Base-by-base conservation (phyloP, 1,139 yeast species). In the Candida sp. region DNA sequence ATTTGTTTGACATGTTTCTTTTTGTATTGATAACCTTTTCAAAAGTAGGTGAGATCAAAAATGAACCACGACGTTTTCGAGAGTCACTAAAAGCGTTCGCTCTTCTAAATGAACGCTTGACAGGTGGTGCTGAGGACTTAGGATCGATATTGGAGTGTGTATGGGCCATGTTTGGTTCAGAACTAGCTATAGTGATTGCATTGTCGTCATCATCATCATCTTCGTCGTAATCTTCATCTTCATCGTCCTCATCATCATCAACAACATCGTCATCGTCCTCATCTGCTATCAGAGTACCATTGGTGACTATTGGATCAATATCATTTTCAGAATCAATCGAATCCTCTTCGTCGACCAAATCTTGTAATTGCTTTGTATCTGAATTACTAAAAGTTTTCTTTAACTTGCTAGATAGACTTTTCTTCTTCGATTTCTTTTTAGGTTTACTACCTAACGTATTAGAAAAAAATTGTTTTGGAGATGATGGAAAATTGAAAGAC, bases 31-130 rank as follows among this genome's bases (percentile, higher is more conserved):
- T 48, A 43, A 66, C 50, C 43, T 59, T 68, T 41, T 74, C 79
- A 48, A 77, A 70, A 2, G 78, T 71, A 4, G 80, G 77, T 0
- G 79, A 65, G 36, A 63, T 65, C 2, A 63, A 53, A 15, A 75
- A 45, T 12, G 53, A 43, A 29, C 41, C 32, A 32, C 41, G 36
- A 38, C 44, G 50, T 27, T 60, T 55, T 3, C n/a, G 25, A n/a
- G 58, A 50, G 1, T 63, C 83, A 34, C 38, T 22, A 22, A n/a
- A 7, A 75, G 4, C 29, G 29, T 25, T 25, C 29, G 29, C 82
- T 64, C 47, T 83, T 61, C 50, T 73, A 68, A 30, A 56, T 56
- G 39, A 58, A 61, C 45, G 66, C 70, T 38, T 56, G 51, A 3
- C 67, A 68, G 19, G 66, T 67, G n/a, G 70, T 61, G 67, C 69